Base-by-base conservation (phyloP, 164 flowering plant species). In the Kingdonia uniflora region DNA sequence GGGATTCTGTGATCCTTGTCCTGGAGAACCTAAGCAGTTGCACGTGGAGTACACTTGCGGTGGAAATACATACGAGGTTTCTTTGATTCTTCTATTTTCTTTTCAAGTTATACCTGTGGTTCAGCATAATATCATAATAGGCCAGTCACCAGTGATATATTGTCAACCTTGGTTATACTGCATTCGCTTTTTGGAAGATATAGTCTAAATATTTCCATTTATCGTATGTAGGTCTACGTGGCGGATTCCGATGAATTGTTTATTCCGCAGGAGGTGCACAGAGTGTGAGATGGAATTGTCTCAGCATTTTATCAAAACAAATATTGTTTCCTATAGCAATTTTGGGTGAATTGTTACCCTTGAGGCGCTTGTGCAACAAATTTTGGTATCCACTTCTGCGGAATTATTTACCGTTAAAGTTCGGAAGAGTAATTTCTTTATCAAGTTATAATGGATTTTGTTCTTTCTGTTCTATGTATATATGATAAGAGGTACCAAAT, bases 1-100 rank as follows among this genome's bases (percentile, higher is more conserved):
- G 99, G 99, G 99, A 25, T 89, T 86, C 60, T 94, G 79, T 61
- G 97, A 89, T 73, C 92, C 90, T 16, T 86, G 96, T 61, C 99
- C 99, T 0, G 96, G 84, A 56, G 95, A 84, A 60, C 73, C 87
- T 10, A 94, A 89, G 62, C 76, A 68, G 51, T 61, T 94, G 68
- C 51, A 65, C 42, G 79, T 94, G 49, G 79, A 86, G 64, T 89
- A 89, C 74, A 80, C 77, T 25, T 77, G 60, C 29, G 61, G 66
- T 14, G 80, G 82, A 60, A 29, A 63, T 19, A 63, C 49, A 54
- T 76, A 65, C 45, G 77, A 82, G 97, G 99, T 88, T 50, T n/a
- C 14, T n/a, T 17, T 19, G 13, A 42, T 14, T 49, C 19, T 24
- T 21, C 47, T 16, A 6, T 29, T 15, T 2, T 2, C 23, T 12